These are phyloP conservation scores for Nyctanthes arbortristis DNA, from an alignment of 257 asterid genomes.

Conservation along the genomic window DNA sequence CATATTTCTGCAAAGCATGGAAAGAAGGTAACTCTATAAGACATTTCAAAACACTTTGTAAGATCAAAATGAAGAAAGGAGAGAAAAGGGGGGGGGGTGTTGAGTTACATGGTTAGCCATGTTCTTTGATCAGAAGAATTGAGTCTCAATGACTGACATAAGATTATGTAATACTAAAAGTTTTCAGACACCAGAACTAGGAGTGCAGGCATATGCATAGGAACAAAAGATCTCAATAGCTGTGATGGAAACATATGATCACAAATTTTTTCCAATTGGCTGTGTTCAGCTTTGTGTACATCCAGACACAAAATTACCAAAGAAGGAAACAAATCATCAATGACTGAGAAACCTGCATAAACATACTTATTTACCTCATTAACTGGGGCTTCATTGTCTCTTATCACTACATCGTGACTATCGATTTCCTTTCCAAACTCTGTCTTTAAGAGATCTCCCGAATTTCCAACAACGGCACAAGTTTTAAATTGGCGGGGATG, in stretches of 20 bases:
- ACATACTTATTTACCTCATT: conserved; percentile 55
- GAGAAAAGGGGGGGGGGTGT: neutral
- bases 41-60: neutral
- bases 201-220: neutral
- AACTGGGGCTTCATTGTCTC: conserved; percentile 99
- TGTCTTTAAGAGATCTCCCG: conserved; percentile 95
- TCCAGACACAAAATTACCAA: no score
- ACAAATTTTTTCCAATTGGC: neutral
- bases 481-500: conserved; percentile 92
- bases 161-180: neutral
- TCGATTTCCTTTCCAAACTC: conserved; percentile 94
- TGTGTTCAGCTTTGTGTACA: no score
- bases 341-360: conserved; percentile 9
- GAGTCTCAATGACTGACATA: neutral
- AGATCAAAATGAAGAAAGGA: neutral
- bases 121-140: neutral
- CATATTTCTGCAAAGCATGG: conserved; percentile 67
- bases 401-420: conserved; percentile 89
- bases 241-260: neutral
- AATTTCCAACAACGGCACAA: conserved; percentile 98
- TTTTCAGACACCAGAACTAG: conserved; percentile 4
- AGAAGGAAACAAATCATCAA: neutral
- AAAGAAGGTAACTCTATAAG: conserved; percentile 19
- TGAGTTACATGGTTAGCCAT: conserved; percentile 2
- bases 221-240: neutral